Evolutionary conservation across 768 basidiomycete species (phyloP), one percentile per base, ranked within the genome.

Genomic region (Suillus plorans): DNA sequence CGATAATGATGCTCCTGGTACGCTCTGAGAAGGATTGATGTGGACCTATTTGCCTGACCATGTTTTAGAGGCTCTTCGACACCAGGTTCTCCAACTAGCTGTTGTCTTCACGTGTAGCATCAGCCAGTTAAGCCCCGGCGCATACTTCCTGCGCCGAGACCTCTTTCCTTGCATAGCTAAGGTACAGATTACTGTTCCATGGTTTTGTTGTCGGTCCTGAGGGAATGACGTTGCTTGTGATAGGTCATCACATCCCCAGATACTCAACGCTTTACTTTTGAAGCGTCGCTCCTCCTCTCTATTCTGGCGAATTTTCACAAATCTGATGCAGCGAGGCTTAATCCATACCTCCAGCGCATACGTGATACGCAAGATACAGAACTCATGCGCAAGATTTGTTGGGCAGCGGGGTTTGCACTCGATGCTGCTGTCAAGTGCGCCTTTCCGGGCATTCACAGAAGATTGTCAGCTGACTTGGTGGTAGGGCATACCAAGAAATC

Each of bases 231-330:
- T 28, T 41, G 14, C 8, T 55, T 57, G 25, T 22, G 13, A 7
- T 55, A 90, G 89, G 77, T 89, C 41, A 80, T 89, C 36, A 87
- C 81, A 65, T 79, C 80, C 12, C 82, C 81, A 2, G 82, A 84
- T 25, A 89, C 83, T 5, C 82, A 83, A 66, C 78, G 80, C 58
- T 88, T 77, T 70, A 81, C 86, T 0, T 86, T 88, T 62, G 88
- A 89, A 69, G 85, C 86, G 1, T 75, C 81, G 0, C 76, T 90
- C 7, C 76, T 91, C 7, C 80, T 90, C n/a, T 80, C 85, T 13
- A 74, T 89, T 41, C 81, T 91, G 2, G 85, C 85, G 61, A 89
- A 89, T 69, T 91, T 86, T 71, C 90, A 90, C 72, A 89, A 86
- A 69, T 88, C 88, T 0, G 89, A 89, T 69, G 88, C 87, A 12